Conservation (phyloP, 441 rosid species). For the Lepidium campestre region DNA sequence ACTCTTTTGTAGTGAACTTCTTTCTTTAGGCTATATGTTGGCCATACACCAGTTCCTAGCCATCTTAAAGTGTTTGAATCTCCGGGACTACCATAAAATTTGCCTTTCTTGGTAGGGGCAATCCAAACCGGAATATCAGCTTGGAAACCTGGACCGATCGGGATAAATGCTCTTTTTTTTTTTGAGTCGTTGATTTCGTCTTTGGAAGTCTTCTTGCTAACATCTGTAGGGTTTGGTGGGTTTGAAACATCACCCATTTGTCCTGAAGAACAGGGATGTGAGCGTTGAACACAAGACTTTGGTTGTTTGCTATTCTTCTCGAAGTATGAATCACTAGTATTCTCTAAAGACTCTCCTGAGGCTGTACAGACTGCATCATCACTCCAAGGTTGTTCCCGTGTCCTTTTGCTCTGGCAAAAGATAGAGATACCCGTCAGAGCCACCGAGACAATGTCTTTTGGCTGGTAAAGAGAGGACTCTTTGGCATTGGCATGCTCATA, state of each 20-base stretch:
- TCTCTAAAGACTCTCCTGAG: slow-evolving; percentile 16
- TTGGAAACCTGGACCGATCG: slow-evolving; percentile 36
- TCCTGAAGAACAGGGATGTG: neutral
- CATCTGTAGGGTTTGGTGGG: slow-evolving; percentile 4
- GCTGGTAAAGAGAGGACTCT: neutral
- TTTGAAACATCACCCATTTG: slow-evolving; percentile 15
- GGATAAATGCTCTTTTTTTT: slow-evolving; percentile 22
- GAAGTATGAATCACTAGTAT: slow-evolving; percentile 14
- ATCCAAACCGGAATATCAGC: slow-evolving; percentile 40
- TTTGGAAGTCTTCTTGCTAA: neutral
- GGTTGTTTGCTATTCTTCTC: slow-evolving; percentile 13
- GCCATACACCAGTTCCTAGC: slow-evolving; percentile 40
- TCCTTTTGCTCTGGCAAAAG: slow-evolving; percentile 42
- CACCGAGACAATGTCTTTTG: slow-evolving; percentile 7
- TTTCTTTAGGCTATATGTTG: slow-evolving; percentile 25
- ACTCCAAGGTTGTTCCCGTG: slow-evolving; percentile 17
- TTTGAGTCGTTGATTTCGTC: slow-evolving; percentile 11
- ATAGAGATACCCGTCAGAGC: slow-evolving; percentile 26
- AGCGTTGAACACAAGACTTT: neutral
- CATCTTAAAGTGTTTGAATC: slow-evolving; percentile 33
- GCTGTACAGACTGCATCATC: slow-evolving; percentile 6
- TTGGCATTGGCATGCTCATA: slow-evolving; percentile 16
- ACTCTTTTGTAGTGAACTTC: slow-evolving; percentile 20
- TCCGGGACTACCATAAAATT: slow-evolving; percentile 24
- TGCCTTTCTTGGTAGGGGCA: slow-evolving; percentile 23